Evolutionary conservation across 2,329 filamentous ascomycete species (phyloP).

Genomic region (Pseudogymnoascus sp.): DNA sequence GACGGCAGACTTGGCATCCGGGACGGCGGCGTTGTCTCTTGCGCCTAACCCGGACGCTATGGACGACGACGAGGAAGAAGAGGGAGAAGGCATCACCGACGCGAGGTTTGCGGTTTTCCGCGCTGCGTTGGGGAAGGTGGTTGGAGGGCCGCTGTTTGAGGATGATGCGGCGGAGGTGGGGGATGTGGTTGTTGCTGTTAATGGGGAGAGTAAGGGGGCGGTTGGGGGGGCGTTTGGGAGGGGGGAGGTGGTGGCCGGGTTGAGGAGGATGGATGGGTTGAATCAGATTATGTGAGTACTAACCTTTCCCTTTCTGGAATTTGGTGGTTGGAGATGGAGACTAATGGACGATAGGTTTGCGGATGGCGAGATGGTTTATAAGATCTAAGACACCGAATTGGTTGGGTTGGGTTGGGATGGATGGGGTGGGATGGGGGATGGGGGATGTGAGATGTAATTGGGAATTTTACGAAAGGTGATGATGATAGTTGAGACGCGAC

Average conservation of each 20-base stretch:
- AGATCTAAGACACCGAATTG: slow-evolving; percentile 44
- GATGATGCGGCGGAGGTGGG: slow-evolving; percentile 75
- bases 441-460: neutral
- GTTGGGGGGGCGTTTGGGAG: slow-evolving; percentile 55
- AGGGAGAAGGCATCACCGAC: slow-evolving; percentile 24
- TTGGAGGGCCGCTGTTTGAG: slow-evolving; percentile 74
- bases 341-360: slow-evolving; percentile 40
- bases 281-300: slow-evolving; percentile 88
- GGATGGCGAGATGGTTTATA: slow-evolving; percentile 60
- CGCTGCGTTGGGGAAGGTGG: slow-evolving; percentile 70
- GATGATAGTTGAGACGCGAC: neutral
- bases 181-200: slow-evolving; percentile 70
- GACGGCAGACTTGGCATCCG: slow-evolving; percentile 22
- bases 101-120: slow-evolving; percentile 69
- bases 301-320: neutral
- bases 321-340: neutral
- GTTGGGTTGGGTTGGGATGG: neutral
- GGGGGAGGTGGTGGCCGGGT: slow-evolving; percentile 66
- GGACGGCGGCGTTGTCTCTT: slow-evolving; percentile 23
- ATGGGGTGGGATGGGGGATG: neutral
- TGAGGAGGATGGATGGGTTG: slow-evolving; percentile 69
- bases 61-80: slow-evolving; percentile 39
- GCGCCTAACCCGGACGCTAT: slow-evolving; percentile 20
- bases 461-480: neutral
- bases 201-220: slow-evolving; percentile 52